These are phyloP conservation scores for Amphibolis antarctica DNA, from an alignment of 106 monocot genomes.

Conservation along the genomic window DNA sequence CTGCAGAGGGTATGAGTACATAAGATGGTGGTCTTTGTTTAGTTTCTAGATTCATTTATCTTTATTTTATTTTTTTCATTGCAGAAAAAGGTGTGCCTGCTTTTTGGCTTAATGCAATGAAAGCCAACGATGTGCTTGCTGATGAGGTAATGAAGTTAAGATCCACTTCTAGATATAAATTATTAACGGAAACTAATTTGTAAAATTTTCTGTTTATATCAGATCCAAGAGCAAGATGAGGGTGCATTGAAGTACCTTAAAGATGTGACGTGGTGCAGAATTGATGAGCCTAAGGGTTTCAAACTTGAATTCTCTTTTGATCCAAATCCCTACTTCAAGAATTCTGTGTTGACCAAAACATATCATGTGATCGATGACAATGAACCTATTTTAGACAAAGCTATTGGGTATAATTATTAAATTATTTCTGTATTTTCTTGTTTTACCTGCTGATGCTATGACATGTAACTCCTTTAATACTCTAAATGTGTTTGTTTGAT, in stretches of 20 bases:
- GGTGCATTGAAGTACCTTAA: slow-evolving; percentile 64
- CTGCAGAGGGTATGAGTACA: slow-evolving; percentile 27
- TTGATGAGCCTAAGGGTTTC: slow-evolving; percentile 77
- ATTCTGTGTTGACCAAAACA: slow-evolving; percentile 73
- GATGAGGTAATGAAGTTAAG: slow-evolving; percentile 37
- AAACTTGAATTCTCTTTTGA: slow-evolving; percentile 87
- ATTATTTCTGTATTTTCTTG: neutral
- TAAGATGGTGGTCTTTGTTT: neutral
- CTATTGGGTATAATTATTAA: slow-evolving; percentile 37
- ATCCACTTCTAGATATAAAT: neutral
- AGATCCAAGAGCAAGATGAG: slow-evolving; percentile 95
- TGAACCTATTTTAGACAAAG: slow-evolving; percentile 68
- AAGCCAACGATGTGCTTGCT: slow-evolving; percentile 39
- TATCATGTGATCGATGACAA: slow-evolving; percentile 87
- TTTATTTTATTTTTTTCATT: slow-evolving; percentile 6
- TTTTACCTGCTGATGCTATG: neutral
- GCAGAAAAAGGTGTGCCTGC: slow-evolving; percentile 56
- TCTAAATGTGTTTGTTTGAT: neutral
- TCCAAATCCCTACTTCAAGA: slow-evolving; percentile 78
- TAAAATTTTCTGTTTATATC: neutral
- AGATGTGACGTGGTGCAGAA: slow-evolving; percentile 71
- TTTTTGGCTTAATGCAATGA: slow-evolving; percentile 66
- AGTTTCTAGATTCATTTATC: neutral
- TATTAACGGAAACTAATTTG: neutral
- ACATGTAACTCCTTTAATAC: neutral